Base-by-base conservation (phyloP, 495 filamentous ascomycete genomes). In the Tetracladium setigerum region DNA sequence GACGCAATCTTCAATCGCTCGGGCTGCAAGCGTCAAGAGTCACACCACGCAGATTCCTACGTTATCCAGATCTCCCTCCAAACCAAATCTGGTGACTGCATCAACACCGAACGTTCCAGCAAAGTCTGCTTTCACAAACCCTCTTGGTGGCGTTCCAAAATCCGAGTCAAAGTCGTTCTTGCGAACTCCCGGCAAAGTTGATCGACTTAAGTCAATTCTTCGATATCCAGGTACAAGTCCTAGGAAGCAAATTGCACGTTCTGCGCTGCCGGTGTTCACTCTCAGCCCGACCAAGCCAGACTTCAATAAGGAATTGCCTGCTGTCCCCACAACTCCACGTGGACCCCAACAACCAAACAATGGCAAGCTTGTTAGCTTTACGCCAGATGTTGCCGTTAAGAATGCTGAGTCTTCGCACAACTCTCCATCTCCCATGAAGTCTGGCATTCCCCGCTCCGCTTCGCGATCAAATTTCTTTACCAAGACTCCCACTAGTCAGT, bases 1-100 rank as follows among this genome's bases (percentile, higher is more conserved):
- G 0, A 94, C 87, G 30, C 86, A 84, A 56, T 70, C 87, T n/a
- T 89, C 86, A 0, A 58, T 86, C 35, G 79, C 83, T 17, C 83
- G 87, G 16, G 62, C 72, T 32, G 60, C 66, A 43, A 87, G 73
- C 55, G 59, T 74, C 40, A 90, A 83, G 65, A 42, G 44, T 12
- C 32, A 41, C 24, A 27, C 32, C n/a, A 75, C 71, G 31, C 56
- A 55, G 37, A 58, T 70, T 33, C 70, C 74, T 3, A 68, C 66
- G 27, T 36, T 62, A n/a, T 46, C 50, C 47, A 46, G 47, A 42
- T 55, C 56, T 38, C 46, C 47, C 17, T 58, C 55, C 2, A 56
- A 55, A 42, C 46, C 44, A 38, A 50, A 49, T 47, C 39, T 53
- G 32, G 22, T 14, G 4, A 30, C 27, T 7, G n/a, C 31, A 34